Base-by-base conservation (phyloP, 2,329 filamentous ascomycete species). In the Teratosphaeria viscida region DNA sequence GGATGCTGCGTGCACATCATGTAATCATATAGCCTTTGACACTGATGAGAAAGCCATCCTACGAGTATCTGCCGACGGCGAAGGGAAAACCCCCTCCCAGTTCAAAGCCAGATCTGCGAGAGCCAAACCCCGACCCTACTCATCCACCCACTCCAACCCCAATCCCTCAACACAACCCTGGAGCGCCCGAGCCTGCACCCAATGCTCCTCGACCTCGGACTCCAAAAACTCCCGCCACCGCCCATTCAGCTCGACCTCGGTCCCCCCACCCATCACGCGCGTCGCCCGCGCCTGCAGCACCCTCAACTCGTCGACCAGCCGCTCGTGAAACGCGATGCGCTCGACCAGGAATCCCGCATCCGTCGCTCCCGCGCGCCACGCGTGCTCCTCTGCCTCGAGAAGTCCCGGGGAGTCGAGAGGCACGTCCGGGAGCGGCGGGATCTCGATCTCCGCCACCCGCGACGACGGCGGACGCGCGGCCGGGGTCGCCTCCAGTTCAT, bases 251-350 rank as follows among this genome's bases (percentile, higher is more conserved):
- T 16, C 32, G 14, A 39, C 34, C 53, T 59, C 57, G 12, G 35
- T 16, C 11, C 57, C 57, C 1, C 2, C n/a, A 1, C 10, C 52
- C 35, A 55, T 54, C 8, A 32, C 5, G 12, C 12, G 29, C 4
- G 47, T 37, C 16, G 52, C 57, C 10, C 57, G 57, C 27, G 16
- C n/a, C 32, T 16, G 14, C 5, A 59, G 52, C 2, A 16, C 6
- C 12, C 53, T n/a, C 3, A 59, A 16, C 43, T 59, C 58, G n/a
- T 26, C 34, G 8, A 56, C 27, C 14, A 59, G 35, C 7, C 29
- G 53, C 5, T 27, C 16, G 39, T 59, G 58, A 26, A 59, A 59
- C 14, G 54, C 58, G 5, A 59, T 43, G 16, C 23, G 54, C 34
- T 52, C 53, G 14, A 59, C n/a, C n/a, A 52, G 29, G 29, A 7